A percentile compares a stretch with the other conserved stretches of the same genome.
These are phyloP conservation scores for Ascochyta rabiei DNA, from an alignment of 2,329 filamentous ascomycete species.

Conservation along the genomic window DNA sequence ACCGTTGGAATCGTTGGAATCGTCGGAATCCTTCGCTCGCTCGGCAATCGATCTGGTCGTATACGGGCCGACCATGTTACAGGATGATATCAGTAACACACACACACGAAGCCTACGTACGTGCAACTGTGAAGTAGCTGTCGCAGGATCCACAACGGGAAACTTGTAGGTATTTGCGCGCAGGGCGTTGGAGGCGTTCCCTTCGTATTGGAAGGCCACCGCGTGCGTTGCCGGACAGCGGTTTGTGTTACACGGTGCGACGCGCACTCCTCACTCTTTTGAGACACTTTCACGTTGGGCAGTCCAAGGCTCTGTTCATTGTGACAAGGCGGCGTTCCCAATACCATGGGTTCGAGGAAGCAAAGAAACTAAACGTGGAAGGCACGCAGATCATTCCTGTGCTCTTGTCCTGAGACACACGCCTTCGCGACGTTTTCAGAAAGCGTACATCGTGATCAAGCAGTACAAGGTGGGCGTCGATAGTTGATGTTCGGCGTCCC, in stretches of 20 bases:
- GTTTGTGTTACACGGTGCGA: conserved; percentile 28
- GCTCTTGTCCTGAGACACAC: conserved; percentile 9
- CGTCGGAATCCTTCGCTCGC: too few species aligned
- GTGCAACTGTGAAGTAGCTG: not conserved
- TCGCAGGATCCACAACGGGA: not conserved
- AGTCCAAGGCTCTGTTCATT: conserved; percentile 13
- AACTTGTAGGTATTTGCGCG: not conserved
- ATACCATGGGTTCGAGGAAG: conserved; percentile 19
- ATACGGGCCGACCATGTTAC: not conserved
- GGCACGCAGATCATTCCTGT: conserved; percentile 18
- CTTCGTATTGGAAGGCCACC: conserved; percentile 9
- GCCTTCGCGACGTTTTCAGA: not conserved
- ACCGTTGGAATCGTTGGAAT: not conserved
- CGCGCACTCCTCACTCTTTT: conserved; percentile 20
- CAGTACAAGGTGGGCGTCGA: not conserved
- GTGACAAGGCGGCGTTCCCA: conserved; percentile 20
- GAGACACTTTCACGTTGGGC: conserved; percentile 25
- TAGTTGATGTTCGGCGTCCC: not conserved
- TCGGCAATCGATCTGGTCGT: not conserved
- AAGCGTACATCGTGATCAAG: not conserved
- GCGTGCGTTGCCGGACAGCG: conserved; percentile 20
- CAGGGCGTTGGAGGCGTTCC: conserved; percentile 1
- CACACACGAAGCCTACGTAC: not conserved
- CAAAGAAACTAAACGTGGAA: conserved; percentile 20
- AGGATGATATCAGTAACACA: not conserved